Conservation (phyloP, 495 filamentous ascomycete genomes). For the Cudoniella acicularis region DNA sequence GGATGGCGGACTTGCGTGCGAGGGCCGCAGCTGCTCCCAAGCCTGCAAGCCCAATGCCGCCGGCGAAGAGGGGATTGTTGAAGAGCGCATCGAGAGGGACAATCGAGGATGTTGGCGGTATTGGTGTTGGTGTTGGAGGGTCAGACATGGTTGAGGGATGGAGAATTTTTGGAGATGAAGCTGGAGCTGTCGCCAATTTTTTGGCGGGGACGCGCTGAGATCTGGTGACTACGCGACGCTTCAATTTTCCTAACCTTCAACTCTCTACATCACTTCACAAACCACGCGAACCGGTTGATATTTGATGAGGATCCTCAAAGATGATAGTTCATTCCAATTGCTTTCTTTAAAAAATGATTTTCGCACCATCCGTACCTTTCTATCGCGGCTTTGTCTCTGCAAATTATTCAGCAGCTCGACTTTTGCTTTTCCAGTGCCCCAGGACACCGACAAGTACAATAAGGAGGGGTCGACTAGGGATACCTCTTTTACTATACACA, state of each 20-base stretch:
- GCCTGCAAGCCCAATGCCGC: slow-evolving; percentile 78
- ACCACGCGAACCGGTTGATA: no score
- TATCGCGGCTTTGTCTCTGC: no score
- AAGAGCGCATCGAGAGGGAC: slow-evolving; percentile 48
- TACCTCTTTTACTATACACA: no score
- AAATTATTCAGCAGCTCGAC: no score
- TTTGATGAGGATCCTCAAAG: no score
- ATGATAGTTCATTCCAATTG: no score
- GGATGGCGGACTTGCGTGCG: slow-evolving; percentile 66
- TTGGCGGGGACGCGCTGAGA: neutral
- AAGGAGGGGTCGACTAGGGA: no score
- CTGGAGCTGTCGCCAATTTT: neutral
- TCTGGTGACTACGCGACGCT: neutral
- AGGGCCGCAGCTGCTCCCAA: slow-evolving; percentile 74
- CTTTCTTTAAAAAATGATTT: no score
- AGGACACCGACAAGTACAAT: no score
- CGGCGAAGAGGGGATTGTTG: slow-evolving; percentile 55
- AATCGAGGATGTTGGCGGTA: slow-evolving; percentile 16
- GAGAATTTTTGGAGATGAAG: neutral
- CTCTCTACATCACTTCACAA: neutral
- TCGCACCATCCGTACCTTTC: no score
- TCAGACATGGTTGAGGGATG: slow-evolving; percentile 15
- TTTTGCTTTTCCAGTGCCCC: no score
- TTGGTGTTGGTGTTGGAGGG: slow-evolving; percentile 4
- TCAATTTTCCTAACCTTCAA: neutral